Percentiles rank a stretch among this genome's conserved stretches.
phyloP scores from a whole-genome alignment of 495 filamentous ascomycete genomes.

The Neurospora africana region DNA sequence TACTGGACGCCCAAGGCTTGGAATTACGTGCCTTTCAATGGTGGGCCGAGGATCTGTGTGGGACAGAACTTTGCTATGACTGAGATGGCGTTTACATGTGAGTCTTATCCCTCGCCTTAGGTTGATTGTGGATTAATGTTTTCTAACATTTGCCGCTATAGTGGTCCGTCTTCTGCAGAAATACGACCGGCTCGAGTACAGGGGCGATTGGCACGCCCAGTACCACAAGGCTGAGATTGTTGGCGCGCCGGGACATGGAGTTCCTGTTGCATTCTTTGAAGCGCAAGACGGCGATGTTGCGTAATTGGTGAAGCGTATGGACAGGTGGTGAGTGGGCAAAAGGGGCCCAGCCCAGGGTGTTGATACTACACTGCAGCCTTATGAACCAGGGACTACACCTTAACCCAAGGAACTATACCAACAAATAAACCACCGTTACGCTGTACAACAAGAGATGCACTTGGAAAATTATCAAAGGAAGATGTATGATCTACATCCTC shows the following conservation, averaged over 20 bases:
- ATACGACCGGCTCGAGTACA: constrained; percentile 43
- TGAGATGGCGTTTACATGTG: constrained; percentile 37
- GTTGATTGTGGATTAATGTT: too few species aligned
- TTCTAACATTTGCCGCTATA: constrained; percentile 4
- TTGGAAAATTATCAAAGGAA: too few species aligned
- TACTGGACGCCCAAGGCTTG: constrained; percentile 44
- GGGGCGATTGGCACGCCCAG: constrained; percentile 32
- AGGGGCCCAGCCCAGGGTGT: not conserved
- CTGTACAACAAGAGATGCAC: too few species aligned
- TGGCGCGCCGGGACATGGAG: constrained; percentile 27
- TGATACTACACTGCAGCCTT: not conserved
- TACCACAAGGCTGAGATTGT: constrained; percentile 29
- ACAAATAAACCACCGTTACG: too few species aligned
- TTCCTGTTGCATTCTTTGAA: constrained; percentile 27
- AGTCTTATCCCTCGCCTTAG: too few species aligned
- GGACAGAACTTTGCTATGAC: constrained; percentile 48
- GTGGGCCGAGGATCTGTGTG: constrained; percentile 44
- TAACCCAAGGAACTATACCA: not conserved
- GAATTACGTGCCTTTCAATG: constrained; percentile 52
- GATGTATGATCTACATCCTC: too few species aligned
- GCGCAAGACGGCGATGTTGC: constrained; percentile 14
- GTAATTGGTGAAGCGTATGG: not conserved
- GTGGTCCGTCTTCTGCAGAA: constrained; percentile 50
- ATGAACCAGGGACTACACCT: not conserved
- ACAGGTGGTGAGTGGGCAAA: not conserved